Percentiles rank a stretch among this genome's conserved stretches.
phyloP scores from a whole-genome alignment of 768 basidiomycete species.

The Suillus spraguei region DNA sequence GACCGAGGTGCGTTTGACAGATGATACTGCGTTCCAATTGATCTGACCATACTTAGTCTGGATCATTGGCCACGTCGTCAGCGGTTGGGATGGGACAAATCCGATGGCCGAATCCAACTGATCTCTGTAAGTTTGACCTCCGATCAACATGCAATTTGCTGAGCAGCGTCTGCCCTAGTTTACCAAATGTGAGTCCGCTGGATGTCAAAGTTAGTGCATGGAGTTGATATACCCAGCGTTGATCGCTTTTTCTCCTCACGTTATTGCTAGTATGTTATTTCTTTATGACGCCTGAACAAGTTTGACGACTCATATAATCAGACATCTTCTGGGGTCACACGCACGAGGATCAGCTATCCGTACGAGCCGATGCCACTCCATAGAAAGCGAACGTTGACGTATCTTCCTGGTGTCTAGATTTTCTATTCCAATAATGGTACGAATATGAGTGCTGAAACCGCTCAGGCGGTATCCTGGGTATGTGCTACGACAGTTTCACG shows the following conservation, averaged over 20 bases:
- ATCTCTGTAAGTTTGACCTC: constrained; percentile 56
- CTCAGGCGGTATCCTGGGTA: constrained; percentile 56
- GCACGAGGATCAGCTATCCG: constrained; percentile 73
- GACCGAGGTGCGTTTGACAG: constrained; percentile 57
- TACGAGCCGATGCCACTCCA: constrained; percentile 29
- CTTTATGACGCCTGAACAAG: constrained; percentile 9
- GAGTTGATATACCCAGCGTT: constrained; percentile 43
- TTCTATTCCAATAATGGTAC: constrained; percentile 77
- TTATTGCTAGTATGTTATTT: constrained; percentile 64
- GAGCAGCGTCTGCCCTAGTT: constrained; percentile 29
- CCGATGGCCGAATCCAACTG: constrained; percentile 62
- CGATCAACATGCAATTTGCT: not conserved
- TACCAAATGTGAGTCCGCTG: constrained; percentile 47
- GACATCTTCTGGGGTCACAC: constrained; percentile 82
- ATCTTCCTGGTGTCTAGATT: constrained; percentile 44
- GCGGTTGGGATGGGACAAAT: constrained; percentile 77
- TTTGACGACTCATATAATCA: constrained; percentile 26
- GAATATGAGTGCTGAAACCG: constrained; percentile 53
- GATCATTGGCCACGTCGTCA: constrained; percentile 59
- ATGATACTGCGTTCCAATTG: not conserved
- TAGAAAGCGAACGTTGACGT: not conserved
- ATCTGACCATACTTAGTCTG: constrained; percentile 38
- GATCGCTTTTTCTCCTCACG: constrained; percentile 80
- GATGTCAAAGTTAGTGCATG: not conserved
- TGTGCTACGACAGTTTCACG: constrained; percentile 17